Percentiles rank a stretch among this genome's conserved stretches.
Evolutionary conservation across 495 filamentous ascomycete species (phyloP).

Genomic region (Lophium mytilinum): DNA sequence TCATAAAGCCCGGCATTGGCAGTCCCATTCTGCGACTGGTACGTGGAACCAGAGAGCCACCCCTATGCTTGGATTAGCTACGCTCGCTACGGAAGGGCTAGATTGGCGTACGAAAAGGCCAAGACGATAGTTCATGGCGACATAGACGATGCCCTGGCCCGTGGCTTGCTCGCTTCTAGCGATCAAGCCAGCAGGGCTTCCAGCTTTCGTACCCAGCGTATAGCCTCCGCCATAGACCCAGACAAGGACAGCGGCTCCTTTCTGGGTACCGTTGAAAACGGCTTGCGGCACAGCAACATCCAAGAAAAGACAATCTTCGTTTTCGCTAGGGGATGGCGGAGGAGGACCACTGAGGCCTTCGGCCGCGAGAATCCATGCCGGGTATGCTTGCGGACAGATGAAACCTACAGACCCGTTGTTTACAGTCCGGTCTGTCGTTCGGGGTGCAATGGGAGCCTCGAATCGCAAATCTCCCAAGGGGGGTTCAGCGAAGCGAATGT

Average conservation of each 20-base stretch:
- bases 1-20: conserved; percentile 21
- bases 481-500: background rate
- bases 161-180: background rate
- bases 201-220: background rate
- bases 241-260: background rate
- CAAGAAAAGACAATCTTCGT: conserved; percentile 7
- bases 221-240: background rate
- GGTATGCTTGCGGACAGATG: background rate
- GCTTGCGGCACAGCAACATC: conserved; percentile 2
- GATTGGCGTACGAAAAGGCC: background rate
- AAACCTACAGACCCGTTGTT: background rate
- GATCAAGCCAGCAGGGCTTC: background rate
- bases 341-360: background rate
- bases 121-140: background rate
- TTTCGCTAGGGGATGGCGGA: background rate
- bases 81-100: background rate
- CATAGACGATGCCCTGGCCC: background rate
- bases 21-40: conserved; percentile 29
- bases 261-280: background rate
- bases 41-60: conserved; percentile 8
- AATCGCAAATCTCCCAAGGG: background rate
- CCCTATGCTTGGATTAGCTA: background rate
- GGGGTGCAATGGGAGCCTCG: background rate
- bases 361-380: background rate
- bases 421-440: background rate